These are phyloP conservation scores for Boletellus ananiceps DNA, from an alignment of 768 basidiomycete species.

Conservation along the genomic window DNA sequence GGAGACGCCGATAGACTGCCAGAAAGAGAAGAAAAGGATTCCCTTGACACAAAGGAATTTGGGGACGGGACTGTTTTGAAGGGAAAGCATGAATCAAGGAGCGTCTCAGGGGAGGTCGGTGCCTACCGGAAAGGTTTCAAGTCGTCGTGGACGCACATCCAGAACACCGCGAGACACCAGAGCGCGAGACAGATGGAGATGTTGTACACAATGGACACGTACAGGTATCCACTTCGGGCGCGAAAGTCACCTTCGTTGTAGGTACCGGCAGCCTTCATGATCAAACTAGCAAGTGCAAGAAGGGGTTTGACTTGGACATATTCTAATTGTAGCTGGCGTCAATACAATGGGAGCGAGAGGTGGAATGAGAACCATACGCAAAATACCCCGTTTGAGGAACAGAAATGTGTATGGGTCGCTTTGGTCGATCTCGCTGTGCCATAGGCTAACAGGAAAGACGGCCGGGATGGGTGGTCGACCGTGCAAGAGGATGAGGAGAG, in stretches of 20 bases:
- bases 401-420: constrained; percentile 95
- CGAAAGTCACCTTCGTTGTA: constrained; percentile 89
- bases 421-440: constrained; percentile 82
- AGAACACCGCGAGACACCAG: constrained; percentile 95
- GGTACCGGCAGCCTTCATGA: constrained; percentile 81
- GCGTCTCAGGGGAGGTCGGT: background rate
- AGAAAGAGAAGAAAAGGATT: constrained; percentile 97
- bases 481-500: constrained; percentile 85
- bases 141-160: constrained; percentile 88
- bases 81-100: background rate
- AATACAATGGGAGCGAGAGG: background rate
- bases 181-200: constrained; percentile 72
- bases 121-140: constrained; percentile 81
- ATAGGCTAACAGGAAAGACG: constrained; percentile 81
- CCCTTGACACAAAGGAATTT: constrained; percentile 99
- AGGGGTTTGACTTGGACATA: constrained; percentile 96
- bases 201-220: constrained; percentile 84
- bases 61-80: constrained; percentile 65
- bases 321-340: constrained; percentile 47
- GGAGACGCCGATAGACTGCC: constrained; percentile 88
- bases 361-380: constrained; percentile 52
- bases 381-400: constrained; percentile 89
- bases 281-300: constrained; percentile 75
- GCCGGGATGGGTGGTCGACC: constrained; percentile 86
- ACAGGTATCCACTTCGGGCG: constrained; percentile 84